Conservation (phyloP, 257 asterid species). For the Capsicum rhomboideum region DNA sequence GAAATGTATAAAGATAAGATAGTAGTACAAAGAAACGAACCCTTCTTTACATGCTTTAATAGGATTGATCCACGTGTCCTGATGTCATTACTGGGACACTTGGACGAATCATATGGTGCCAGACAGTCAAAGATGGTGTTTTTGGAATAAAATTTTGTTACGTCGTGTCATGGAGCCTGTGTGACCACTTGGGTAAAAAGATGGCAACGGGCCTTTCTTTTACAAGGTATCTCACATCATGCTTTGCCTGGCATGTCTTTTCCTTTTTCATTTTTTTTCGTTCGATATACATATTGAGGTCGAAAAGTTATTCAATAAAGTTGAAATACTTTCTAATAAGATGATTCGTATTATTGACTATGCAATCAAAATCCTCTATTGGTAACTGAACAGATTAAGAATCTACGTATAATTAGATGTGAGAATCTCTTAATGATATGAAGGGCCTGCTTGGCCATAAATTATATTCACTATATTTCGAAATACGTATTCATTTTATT, state of each 20-base stretch:
- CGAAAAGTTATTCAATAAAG: no score
- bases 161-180: conserved; percentile 10
- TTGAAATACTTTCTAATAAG: no score
- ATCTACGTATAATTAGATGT: no score
- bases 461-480: no score
- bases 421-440: no score
- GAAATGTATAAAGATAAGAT: neutral
- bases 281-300: no score
- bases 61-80: neutral
- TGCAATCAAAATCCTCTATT: no score
- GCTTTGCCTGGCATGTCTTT: neutral
- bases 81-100: neutral
- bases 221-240: neutral
- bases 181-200: neutral
- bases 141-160: neutral
- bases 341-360: no score
- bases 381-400: no score
- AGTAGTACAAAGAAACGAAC: neutral
- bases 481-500: no score
- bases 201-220: neutral
- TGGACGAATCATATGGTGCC: neutral
- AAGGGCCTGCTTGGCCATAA: no score
- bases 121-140: neutral
- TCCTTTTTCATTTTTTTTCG: no score
- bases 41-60: conserved; percentile 1